Percentiles rank a stretch among this genome's conserved stretches.
phyloP scores from a whole-genome alignment of 2,329 filamentous ascomycete genomes.

The Colletotrichum cereale region DNA sequence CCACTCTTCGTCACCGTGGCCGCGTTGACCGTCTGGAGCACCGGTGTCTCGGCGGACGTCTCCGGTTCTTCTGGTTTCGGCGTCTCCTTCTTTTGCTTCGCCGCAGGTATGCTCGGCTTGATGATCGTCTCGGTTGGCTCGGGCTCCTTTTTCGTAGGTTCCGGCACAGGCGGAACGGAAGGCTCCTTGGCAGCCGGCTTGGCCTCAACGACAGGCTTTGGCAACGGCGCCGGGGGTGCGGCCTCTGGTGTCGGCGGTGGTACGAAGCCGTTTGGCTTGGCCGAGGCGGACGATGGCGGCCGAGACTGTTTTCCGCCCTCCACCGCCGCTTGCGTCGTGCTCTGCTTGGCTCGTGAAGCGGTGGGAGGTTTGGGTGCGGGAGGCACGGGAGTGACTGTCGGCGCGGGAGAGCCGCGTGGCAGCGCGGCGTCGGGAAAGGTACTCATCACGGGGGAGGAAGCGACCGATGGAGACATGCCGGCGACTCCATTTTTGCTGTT shows the following conservation, averaged over 20 bases:
- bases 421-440: constrained; percentile 73
- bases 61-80: constrained; percentile 53
- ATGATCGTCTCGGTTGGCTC: constrained; percentile 45
- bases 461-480: constrained; percentile 75
- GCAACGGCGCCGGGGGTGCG: constrained; percentile 42
- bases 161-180: constrained; percentile 31
- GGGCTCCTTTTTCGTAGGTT: constrained; percentile 43
- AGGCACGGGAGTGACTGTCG: constrained; percentile 48
- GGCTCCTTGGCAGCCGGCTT: constrained; percentile 45
- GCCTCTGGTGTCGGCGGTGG: constrained; percentile 53
- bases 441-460: constrained; percentile 81
- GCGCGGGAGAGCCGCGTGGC: constrained; percentile 70
- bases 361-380: constrained; percentile 53
- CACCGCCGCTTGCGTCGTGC: constrained; percentile 72
- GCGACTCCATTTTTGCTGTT: constrained; percentile 53
- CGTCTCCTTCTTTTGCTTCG: constrained; percentile 58
- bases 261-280: constrained; percentile 66
- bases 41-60: constrained; percentile 56
- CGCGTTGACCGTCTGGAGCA: constrained; percentile 54
- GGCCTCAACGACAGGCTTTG: constrained; percentile 3
- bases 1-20: constrained; percentile 72
- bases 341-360: constrained; percentile 80
- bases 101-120: constrained; percentile 45
- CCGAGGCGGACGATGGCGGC: constrained; percentile 69
- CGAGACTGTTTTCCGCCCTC: constrained; percentile 66